Conservation (phyloP, 345 rosid species). For the Dipteronia dyeriana region DNA sequence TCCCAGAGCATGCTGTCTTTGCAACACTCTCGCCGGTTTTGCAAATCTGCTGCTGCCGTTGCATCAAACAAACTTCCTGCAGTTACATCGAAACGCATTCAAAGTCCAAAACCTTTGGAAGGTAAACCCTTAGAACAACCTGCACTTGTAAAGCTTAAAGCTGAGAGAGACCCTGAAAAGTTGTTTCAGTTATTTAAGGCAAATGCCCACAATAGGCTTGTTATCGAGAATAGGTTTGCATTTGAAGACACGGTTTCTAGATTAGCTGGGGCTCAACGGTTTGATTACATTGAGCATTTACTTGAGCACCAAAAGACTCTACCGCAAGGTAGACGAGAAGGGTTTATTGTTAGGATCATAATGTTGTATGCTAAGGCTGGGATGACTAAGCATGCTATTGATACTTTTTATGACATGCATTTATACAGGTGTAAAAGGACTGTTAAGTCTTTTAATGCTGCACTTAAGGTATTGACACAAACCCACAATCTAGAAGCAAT, state of each 20-base stretch:
- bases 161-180: slow-evolving; percentile 79
- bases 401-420: slow-evolving; percentile 67
- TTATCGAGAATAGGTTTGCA: slow-evolving; percentile 65
- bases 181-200: slow-evolving; percentile 62
- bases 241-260: slow-evolving; percentile 77
- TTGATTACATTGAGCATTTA: slow-evolving; percentile 69
- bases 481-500: slow-evolving; percentile 53
- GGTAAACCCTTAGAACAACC: slow-evolving; percentile 55
- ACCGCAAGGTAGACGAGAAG: slow-evolving; percentile 83
- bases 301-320: slow-evolving; percentile 88
- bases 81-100: slow-evolving; percentile 21
- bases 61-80: slow-evolving; percentile 25
- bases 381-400: slow-evolving; percentile 64
- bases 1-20: slow-evolving; percentile 59
- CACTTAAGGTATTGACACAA: slow-evolving; percentile 54
- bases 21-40: slow-evolving; percentile 59
- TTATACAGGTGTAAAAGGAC: slow-evolving; percentile 60
- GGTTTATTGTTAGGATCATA: slow-evolving; percentile 76
- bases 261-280: slow-evolving; percentile 66
- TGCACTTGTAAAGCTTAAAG: slow-evolving; percentile 73
- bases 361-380: slow-evolving; percentile 82
- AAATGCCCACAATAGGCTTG: slow-evolving; percentile 62
- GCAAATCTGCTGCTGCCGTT: slow-evolving; percentile 35
- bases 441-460: slow-evolving; percentile 77
- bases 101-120: slow-evolving; percentile 33